Percentiles rank a stretch among this genome's conserved stretches.
phyloP scores from a whole-genome alignment of 257 asterid species.

The Solanum virginianum region DNA sequence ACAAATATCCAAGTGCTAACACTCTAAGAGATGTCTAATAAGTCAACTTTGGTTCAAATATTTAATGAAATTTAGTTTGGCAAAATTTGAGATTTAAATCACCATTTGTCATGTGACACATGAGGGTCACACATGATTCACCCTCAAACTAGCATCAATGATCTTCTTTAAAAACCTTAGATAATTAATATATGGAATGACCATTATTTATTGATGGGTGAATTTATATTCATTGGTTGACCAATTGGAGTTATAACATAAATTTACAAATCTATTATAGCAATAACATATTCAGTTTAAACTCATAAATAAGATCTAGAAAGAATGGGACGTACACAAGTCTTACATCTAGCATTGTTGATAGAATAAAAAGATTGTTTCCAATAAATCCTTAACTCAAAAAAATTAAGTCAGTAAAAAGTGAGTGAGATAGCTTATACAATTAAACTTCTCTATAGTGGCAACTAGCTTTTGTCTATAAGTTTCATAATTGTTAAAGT shows the following conservation, averaged over 20 bases:
- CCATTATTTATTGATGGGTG: background rate
- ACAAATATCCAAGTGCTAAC: background rate
- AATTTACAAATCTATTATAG: background rate
- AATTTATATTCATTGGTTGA: background rate
- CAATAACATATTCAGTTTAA: background rate
- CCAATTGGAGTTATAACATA: background rate
- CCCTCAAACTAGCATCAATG: background rate
- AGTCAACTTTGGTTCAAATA: background rate
- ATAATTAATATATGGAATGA: background rate
- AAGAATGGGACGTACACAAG: background rate
- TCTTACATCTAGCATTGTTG: fast-evolving
- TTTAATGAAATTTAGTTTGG: background rate
- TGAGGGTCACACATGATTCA: background rate
- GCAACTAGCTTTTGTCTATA: too few relatives aligned
- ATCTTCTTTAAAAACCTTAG: background rate
- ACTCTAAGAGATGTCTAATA: background rate
- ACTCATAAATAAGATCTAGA: fast-evolving
- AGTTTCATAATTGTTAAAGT: too few relatives aligned
- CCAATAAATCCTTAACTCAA: fast-evolving
- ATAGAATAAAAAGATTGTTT: background rate
- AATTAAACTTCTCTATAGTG: too few relatives aligned
- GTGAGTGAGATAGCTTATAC: background rate
- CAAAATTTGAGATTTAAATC: background rate
- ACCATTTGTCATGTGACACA: background rate
- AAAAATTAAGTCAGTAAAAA: background rate